Base-by-base conservation (phyloP, 345 rosid genomes). In the Corchorus olitorius region DNA sequence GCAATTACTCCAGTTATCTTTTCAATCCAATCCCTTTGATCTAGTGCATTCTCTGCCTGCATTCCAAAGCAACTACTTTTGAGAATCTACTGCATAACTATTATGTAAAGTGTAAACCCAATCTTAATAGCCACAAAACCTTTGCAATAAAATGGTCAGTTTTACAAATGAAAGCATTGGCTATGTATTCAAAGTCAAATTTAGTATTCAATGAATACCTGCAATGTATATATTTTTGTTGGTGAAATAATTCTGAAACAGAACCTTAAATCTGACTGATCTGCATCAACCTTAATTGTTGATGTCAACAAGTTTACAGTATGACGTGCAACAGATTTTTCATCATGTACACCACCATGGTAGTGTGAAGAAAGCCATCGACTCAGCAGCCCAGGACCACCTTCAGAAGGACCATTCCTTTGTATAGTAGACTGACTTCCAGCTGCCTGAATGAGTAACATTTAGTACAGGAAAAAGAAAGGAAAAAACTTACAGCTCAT, bases 21-120 rank as follows among this genome's bases (percentile, higher is more conserved):
- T 59, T 92, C 94, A 10, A 92, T 92, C 97, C 97, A 88, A 81
- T 92, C 97, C 91, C 83, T 87, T 82, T 92, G 97, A 78, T 92
- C 94, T 53, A 78, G 73, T n/a, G 90, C 89, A 84, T 86, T 92
- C 84, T 92, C 94, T 75, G 97, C 97, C 97, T 92, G 85, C 85
- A 84, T 80, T 77, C 70, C 48, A 61, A 78, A 76, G 58, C 39
- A 67, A 80, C 43, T 9, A 56, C 15, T 70, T 69, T 70, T 39
- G 12, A 70, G 59, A 61, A 54, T 65, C 34, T 55, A 54, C 74
- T 34, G 49, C 48, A 16, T 35, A 49, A 56, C 27, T 48, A 22
- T 43, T 58, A 65, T 27, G 27, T 27, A 27, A 27, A 27, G 27
- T 27, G 55, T 59, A 75, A 13, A 53, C 58, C 66, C 35, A 61